Evolutionary conservation across 176 grass and related monocot genomes (phyloP), one percentile per base, ranked within the genome.

Genomic region (Dendrocalamus sinicus): DNA sequence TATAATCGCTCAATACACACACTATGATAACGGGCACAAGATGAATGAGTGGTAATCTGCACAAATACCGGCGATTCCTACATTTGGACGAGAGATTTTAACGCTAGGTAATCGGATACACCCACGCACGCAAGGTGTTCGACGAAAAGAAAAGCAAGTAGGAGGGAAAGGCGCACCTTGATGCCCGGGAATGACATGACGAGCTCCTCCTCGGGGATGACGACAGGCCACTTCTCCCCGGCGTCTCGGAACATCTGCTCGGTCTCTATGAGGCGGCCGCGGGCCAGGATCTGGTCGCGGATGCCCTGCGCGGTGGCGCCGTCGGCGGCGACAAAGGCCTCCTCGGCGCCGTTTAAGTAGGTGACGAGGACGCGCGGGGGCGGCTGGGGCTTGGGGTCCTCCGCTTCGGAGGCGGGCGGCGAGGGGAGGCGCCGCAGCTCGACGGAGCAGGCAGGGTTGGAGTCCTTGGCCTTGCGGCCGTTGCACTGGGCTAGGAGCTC

Each of bases 401-500:
- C n/a, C 9, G 20, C 15, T 2, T 8, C 12, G 9, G 57, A 3
- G 37, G 13, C 32, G 23, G 77, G 3, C 10, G 45, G 82, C 22
- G 88, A 85, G 2, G 96, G 85, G 54, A 91, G 91, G 62, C 96
- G 91, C 28, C 94, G 96, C 57, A 98, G 91, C 88, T 98, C 96
- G 81, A 98, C 91, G 75, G 91, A 89, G 93, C 96, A 98, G 47
- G 93, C 67, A 3, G 91, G 96, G 81, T 98, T 98, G 48, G 96
- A 95, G 76, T 95, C 91, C 93, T 95, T 94, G 58, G 96, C 96
- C 91, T 95, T 94, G 73, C 96, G 93, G 53, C 88, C 89, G 50
- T 94, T 95, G 89, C 96, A 98, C 86, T 95, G 96, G 32, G 96
- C 96, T 32, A 98, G 88, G 24, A 98, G 88, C 91, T 98, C 96